phyloP scores from a whole-genome alignment of 2,329 filamentous ascomycete species.

The Bipolaris victoriae region DNA sequence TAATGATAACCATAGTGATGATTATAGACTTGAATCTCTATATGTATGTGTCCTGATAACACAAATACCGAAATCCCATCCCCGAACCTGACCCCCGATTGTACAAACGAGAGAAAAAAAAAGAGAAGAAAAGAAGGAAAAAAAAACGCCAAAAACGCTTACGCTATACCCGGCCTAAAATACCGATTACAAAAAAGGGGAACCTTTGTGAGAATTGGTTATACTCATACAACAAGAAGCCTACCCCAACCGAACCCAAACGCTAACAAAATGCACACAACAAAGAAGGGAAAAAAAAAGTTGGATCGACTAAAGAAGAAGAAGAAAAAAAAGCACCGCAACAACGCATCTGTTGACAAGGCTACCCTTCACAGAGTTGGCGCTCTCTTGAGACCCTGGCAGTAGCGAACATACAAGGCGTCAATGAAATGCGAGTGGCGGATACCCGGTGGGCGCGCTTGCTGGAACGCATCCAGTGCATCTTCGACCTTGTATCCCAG shows the following conservation, averaged over 20 bases:
- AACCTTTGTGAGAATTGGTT: no score
- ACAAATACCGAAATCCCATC: no score
- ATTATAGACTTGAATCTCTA: no score
- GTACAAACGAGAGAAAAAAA: not conserved
- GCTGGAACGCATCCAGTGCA: slow-evolving; percentile 79
- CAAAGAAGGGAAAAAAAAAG: not conserved
- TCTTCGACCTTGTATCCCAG: slow-evolving; percentile 73
- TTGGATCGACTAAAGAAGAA: slow-evolving; percentile 7
- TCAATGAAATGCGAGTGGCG: slow-evolving; percentile 89
- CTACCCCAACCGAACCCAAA: not conserved
- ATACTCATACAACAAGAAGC: no score
- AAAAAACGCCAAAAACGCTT: not conserved
- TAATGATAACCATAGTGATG: no score
- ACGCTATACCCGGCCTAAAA: not conserved
- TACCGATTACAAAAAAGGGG: not conserved
- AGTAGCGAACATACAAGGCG: slow-evolving; percentile 80
- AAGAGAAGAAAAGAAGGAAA: not conserved
- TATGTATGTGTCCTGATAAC: no score
- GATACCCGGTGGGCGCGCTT: slow-evolving; percentile 78
- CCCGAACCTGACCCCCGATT: not conserved
- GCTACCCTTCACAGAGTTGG: slow-evolving; percentile 29
- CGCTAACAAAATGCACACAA: not conserved
- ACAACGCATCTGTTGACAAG: not conserved
- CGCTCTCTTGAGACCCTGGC: slow-evolving; percentile 53
- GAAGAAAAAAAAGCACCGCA: not conserved